Percentiles rank a stretch among this genome's conserved stretches.
These are phyloP conservation scores for Pseudogymnoascus sp. DNA, from an alignment of 2,329 filamentous ascomycete species.

Conservation along the genomic window DNA sequence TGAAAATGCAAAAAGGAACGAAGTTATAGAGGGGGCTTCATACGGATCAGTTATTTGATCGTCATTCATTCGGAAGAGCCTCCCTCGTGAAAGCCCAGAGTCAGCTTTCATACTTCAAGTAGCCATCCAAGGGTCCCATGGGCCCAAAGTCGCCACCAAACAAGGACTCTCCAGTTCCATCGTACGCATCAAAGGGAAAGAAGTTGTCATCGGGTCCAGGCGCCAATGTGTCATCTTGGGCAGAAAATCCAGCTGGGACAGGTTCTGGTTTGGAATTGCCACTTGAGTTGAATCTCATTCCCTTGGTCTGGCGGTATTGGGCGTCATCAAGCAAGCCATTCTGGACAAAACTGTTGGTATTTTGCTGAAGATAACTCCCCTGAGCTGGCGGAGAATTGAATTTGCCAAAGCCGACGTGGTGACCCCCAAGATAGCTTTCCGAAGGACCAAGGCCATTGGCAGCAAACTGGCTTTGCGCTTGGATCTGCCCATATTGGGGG, in stretches of 20 bases:
- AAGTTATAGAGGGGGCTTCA: background rate
- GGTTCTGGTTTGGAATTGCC: background rate
- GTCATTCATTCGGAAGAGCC: background rate
- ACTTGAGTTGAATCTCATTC: too few relatives aligned
- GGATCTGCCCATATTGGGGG: background rate
- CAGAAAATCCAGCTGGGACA: background rate
- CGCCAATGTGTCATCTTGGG: background rate
- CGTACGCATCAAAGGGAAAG: background rate
- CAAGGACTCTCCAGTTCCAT: too few relatives aligned
- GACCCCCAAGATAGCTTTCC: background rate
- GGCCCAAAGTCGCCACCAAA: background rate
- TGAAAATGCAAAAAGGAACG: background rate
- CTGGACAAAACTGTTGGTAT: background rate
- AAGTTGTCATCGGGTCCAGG: background rate
- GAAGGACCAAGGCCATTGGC: background rate
- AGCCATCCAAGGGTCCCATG: background rate
- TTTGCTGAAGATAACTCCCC: background rate
- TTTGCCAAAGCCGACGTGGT: background rate
- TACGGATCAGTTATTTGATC: background rate
- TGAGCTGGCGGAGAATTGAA: background rate
- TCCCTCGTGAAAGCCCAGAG: background rate
- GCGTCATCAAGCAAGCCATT: background rate
- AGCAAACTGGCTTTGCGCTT: background rate
- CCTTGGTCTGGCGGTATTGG: background rate
- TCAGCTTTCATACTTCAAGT: background rate